Evolutionary conservation across 2,329 filamentous ascomycete genomes (phyloP), one percentile per base, ranked within the genome.

Genomic region (Hymenoscyphus repandus): DNA sequence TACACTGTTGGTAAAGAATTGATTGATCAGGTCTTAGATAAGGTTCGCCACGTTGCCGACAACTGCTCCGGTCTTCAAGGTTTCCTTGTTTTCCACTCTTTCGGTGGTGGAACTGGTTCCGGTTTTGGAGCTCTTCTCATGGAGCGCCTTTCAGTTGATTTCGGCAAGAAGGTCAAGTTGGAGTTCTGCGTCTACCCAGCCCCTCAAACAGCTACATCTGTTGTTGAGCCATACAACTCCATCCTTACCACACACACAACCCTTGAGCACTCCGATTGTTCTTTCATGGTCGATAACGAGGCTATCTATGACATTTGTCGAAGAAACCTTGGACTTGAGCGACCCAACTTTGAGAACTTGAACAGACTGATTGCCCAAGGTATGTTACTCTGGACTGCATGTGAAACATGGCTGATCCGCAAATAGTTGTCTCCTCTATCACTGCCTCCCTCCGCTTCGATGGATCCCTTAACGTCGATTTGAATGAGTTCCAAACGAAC

Each of bases 401-500:
- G 27, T 30, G 4, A 45, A 40, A 17, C 3, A 9, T 13, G 3
- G 5, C 63, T 70, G 66, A 71, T 58, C 42, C 45, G 1, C 34
- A 34, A 51, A 15, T 58, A 92, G 92, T 99, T 64, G 93, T 99
- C 65, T 96, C 91, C 48, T 97, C 92, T 66, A 97, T 97, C 74
- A 99, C 92, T 62, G 91, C 92, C 60, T 97, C 92, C 62, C 90
- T 99, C 68, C 91, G 92, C 70, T 99, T 97, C 75, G 92, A 97
- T 69, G 92, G 92, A 62, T 96, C 93, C 63, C 88, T 99, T 66
- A 99, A 99, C 77, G 93, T 99, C 76, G 92, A 99, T 74, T 78
- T 99, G 63, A 96, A 96, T 81, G 92, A 99, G 80, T 99, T 99
- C 88, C 92, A 99, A 83, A 99, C 92, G 76, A 99, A 99, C 82